Evolutionary conservation across 2,329 filamentous ascomycete species (phyloP).

Genomic region (Diplodia sapinea): DNA sequence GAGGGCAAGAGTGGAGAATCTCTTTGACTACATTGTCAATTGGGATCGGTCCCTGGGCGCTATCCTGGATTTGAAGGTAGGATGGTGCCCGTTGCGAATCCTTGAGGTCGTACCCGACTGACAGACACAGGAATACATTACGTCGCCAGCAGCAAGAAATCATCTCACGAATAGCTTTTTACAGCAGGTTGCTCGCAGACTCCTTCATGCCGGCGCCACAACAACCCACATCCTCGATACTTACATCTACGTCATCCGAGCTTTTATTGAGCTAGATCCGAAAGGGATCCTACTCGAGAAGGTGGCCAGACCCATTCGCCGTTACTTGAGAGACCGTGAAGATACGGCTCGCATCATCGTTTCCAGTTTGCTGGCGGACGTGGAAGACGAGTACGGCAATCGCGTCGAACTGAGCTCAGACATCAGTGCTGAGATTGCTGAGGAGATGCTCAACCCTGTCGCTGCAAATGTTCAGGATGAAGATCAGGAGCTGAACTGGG

Average conservation of each 20-base stretch:
- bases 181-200: slow-evolving; percentile 65
- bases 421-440: slow-evolving; percentile 69
- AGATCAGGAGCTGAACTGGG: slow-evolving; percentile 77
- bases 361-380: slow-evolving; percentile 70
- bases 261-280: slow-evolving; percentile 75
- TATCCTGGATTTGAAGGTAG: slow-evolving; percentile 70
- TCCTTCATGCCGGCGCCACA: slow-evolving; percentile 77
- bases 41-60: slow-evolving; percentile 76
- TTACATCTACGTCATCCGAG: slow-evolving; percentile 79
- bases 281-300: slow-evolving; percentile 78
- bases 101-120: not conserved
- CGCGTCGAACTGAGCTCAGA: slow-evolving; percentile 64
- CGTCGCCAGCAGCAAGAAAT: slow-evolving; percentile 69
- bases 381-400: slow-evolving; percentile 54
- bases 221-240: slow-evolving; percentile 77
- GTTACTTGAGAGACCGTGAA: slow-evolving; percentile 77
- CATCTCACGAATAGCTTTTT: slow-evolving; percentile 74
- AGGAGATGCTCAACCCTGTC: slow-evolving; percentile 67
- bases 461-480: slow-evolving; percentile 59
- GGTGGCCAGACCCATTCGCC: slow-evolving; percentile 73
- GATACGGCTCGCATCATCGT: slow-evolving; percentile 81
- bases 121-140: slow-evolving; percentile 64
- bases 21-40: slow-evolving; percentile 78
- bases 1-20: slow-evolving; percentile 69
- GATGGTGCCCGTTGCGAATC: not conserved